Conservation (phyloP, 441 rosid species). For the Corymbia calophylla region DNA sequence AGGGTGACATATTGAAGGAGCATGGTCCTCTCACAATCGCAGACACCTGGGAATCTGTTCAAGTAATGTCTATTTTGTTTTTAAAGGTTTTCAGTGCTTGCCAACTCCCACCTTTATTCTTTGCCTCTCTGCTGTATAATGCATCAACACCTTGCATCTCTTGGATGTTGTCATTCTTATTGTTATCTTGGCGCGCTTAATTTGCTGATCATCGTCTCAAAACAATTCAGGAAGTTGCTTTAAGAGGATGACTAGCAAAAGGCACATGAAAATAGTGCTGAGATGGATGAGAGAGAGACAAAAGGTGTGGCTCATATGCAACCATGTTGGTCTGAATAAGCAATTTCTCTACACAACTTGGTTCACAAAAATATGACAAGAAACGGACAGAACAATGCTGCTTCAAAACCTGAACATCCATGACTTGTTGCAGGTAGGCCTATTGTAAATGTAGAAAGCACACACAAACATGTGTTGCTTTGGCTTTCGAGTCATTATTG, state of each 20-base stretch:
- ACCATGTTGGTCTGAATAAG: conserved; percentile 70
- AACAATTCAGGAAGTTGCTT: conserved; percentile 48
- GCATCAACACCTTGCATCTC: neutral
- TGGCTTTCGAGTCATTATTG: neutral
- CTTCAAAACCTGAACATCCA: conserved; percentile 13
- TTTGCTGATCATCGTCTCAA: neutral
- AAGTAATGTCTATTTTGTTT: conserved; percentile 18
- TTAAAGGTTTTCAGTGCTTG: neutral
- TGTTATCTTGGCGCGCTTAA: neutral
- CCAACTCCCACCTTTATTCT: neutral
- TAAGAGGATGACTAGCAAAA: conserved; percentile 62
- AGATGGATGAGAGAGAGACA: conserved; percentile 90
- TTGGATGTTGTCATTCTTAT: neutral
- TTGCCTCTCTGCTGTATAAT: neutral
- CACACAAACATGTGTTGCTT: neutral
- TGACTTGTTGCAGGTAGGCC: neutral
- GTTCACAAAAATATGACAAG: conserved; percentile 47
- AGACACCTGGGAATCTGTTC: conserved; percentile 73
- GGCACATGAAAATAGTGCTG: conserved; percentile 73
- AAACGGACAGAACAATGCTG: neutral
- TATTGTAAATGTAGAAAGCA: neutral
- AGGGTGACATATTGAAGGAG: conserved; percentile 77
- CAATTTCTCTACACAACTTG: conserved; percentile 69
- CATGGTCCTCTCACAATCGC: conserved; percentile 85
- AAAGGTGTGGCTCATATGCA: conserved; percentile 66